These are phyloP conservation scores for Telfairia occidentalis DNA, from an alignment of 331 rosid genomes.

Conservation along the genomic window DNA sequence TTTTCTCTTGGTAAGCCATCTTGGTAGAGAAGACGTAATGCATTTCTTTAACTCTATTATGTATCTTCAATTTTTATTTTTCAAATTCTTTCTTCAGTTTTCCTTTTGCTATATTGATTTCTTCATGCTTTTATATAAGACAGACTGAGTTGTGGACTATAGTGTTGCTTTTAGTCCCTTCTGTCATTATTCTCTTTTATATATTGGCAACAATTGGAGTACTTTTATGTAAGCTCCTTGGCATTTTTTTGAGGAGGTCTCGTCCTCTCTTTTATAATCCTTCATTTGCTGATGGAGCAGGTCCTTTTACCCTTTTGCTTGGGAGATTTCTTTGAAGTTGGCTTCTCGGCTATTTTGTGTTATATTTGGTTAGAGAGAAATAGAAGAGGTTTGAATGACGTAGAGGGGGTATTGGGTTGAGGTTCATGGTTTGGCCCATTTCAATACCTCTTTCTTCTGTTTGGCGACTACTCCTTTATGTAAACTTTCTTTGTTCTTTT, in stretches of 20 bases:
- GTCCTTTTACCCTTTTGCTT: background rate
- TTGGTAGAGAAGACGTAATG: background rate
- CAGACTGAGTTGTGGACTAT: background rate
- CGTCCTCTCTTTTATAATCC: background rate
- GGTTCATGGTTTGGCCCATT: background rate
- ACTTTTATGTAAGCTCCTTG: background rate
- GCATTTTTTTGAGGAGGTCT: background rate
- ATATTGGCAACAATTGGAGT: background rate
- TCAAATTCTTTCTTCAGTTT: background rate
- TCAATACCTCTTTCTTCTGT: background rate
- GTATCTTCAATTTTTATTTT: background rate
- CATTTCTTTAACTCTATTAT: background rate
- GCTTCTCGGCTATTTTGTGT: background rate
- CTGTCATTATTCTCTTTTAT: background rate
- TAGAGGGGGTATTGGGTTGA: background rate
- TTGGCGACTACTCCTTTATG: background rate
- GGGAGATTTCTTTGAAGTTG: background rate
- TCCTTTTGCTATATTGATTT: background rate
- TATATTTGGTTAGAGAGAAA: background rate
- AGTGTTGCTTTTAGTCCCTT: background rate
- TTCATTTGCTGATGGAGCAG: background rate
- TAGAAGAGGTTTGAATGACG: background rate
- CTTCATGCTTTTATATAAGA: background rate
- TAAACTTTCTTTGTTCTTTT: background rate
- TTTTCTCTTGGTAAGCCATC: background rate